Evolutionary conservation across 495 filamentous ascomycete species (phyloP).

Genomic region (Penicillium simplicissimum): DNA sequence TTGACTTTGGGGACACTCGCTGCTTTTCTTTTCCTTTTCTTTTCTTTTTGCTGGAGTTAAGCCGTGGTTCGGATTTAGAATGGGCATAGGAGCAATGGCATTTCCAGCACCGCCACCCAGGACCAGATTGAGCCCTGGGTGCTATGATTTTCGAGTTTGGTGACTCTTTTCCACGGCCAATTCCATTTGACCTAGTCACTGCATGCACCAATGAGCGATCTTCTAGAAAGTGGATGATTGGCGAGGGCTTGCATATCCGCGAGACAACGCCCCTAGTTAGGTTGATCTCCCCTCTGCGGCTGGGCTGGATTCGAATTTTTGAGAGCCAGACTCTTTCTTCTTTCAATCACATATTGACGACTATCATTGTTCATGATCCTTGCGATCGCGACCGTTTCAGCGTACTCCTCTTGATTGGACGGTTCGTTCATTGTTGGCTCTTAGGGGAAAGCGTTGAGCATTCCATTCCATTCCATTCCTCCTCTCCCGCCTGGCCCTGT

Average conservation of each 20-base stretch:
- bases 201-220: constrained; percentile 9
- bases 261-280: constrained; percentile 9
- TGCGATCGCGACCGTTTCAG: background rate
- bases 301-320: constrained; percentile 3
- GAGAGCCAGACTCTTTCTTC: background rate
- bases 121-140: background rate
- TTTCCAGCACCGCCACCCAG: constrained; percentile 5
- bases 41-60: background rate
- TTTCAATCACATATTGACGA: background rate
- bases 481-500: background rate
- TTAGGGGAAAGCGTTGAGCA: background rate
- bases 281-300: constrained; percentile 6
- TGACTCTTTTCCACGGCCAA: constrained; percentile 2
- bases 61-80: background rate
- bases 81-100: constrained; percentile 7
- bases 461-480: background rate
- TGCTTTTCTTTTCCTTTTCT: background rate
- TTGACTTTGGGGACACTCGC: constrained; percentile 2
- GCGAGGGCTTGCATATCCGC: constrained; percentile 16
- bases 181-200: background rate
- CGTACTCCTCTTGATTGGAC: background rate
- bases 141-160: background rate
- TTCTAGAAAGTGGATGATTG: constrained; percentile 7
- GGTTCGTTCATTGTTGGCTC: background rate
- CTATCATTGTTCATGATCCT: constrained; percentile 5